Evolutionary conservation across 2,329 filamentous ascomycete genomes (phyloP).

Genomic region (Fusarium drepaniforme): DNA sequence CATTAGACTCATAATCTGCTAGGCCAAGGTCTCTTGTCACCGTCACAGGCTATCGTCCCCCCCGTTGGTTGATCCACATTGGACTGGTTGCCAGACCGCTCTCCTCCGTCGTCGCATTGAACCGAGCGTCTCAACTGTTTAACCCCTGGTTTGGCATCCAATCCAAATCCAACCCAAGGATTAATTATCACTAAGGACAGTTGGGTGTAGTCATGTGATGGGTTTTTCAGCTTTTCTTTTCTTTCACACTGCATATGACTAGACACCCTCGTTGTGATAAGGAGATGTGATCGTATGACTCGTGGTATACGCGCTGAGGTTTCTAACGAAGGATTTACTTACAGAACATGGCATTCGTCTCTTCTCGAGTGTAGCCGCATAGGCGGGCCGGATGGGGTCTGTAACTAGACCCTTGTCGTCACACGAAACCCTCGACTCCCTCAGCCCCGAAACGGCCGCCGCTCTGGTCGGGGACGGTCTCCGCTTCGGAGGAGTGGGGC

Average conservation of each 20-base stretch:
- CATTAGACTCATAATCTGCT: slow-evolving; percentile 8
- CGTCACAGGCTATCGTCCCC: slow-evolving; percentile 22
- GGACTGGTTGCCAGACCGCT: slow-evolving; percentile 26
- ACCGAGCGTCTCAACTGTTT: slow-evolving; percentile 12
- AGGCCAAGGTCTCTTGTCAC: slow-evolving; percentile 28
- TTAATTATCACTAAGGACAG: not conserved
- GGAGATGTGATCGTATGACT: not conserved
- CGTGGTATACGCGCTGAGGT: not conserved
- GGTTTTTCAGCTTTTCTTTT: slow-evolving; percentile 1
- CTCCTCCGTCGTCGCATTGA: slow-evolving; percentile 7
- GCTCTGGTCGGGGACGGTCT: not conserved
- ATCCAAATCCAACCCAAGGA: not conserved
- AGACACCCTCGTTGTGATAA: not conserved
- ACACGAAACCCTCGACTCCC: not conserved
- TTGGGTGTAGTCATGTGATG: not conserved
- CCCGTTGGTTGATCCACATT: slow-evolving; percentile 14
- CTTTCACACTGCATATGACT: not conserved
- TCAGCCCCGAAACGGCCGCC: not conserved
- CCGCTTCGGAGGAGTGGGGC: slow-evolving; percentile 31
- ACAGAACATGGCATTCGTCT: not conserved
- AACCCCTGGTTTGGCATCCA: slow-evolving; percentile 15
- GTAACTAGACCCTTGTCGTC: not conserved
- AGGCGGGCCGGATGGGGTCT: not conserved
- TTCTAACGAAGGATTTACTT: not conserved
- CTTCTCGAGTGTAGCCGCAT: not conserved